These are phyloP conservation scores for Capsella bursapastoris DNA, from an alignment of 345 rosid species.

Conservation along the genomic window DNA sequence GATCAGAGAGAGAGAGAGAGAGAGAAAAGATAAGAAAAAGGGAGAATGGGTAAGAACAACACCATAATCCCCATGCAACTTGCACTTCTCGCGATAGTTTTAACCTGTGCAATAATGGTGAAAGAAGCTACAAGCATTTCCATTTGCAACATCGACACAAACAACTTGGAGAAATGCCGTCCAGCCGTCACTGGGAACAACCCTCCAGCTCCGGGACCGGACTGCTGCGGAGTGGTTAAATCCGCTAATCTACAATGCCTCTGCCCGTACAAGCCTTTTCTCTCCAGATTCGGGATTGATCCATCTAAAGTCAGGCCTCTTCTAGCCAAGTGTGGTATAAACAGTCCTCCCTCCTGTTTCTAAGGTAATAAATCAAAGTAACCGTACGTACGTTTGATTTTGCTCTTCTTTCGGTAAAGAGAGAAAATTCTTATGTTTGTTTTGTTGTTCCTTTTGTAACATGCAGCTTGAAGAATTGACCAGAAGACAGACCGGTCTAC, in stretches of 20 bases:
- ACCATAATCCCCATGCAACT: constrained; percentile 20
- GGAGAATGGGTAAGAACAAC: constrained; percentile 24
- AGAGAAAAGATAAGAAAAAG: not conserved
- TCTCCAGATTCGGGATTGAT: constrained; percentile 47
- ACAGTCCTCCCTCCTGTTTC: constrained; percentile 43
- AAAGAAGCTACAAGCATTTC: constrained; percentile 12
- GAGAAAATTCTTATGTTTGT: not conserved
- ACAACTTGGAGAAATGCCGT: constrained; percentile 45
- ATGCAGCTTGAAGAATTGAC: no score
- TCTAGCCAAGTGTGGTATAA: constrained; percentile 47
- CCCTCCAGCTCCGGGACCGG: constrained; percentile 48
- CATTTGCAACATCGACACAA: constrained; percentile 47
- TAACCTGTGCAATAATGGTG: constrained; percentile 22
- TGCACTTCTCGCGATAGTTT: constrained; percentile 27
- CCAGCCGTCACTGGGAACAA: constrained; percentile 50
- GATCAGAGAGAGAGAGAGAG: constrained; percentile 24
- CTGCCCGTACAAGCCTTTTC: constrained; percentile 46
- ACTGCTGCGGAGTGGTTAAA: constrained; percentile 48
- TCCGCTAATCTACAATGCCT: constrained; percentile 51
- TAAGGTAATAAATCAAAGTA: constrained; percentile 7
- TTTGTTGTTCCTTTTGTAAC: no score
- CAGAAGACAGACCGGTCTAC: no score
- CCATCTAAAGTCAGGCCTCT: constrained; percentile 48
- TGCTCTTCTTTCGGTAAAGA: not conserved
- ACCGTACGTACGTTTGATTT: not conserved